These are phyloP conservation scores for Histomonas meleagridis DNA, from an alignment of 208 protist genomes.

Conservation along the genomic window DNA sequence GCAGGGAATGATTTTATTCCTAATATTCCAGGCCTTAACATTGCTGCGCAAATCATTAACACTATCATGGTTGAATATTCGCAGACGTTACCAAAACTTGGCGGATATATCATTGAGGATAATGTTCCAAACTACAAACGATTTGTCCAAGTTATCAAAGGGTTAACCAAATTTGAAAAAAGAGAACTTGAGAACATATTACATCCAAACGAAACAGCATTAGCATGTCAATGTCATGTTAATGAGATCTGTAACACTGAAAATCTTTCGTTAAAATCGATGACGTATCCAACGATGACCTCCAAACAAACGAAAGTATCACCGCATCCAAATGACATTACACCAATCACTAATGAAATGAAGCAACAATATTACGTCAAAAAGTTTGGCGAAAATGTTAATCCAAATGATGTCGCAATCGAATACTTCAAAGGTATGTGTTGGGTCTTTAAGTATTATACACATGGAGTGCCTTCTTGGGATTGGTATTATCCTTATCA, in stretches of 20 bases:
- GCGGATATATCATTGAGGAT: constrained; percentile 61
- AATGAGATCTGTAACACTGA: background rate
- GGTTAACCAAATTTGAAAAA: background rate
- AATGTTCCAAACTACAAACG: background rate
- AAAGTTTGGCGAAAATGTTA: background rate
- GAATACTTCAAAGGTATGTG: constrained; percentile 80
- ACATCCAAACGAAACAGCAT: background rate
- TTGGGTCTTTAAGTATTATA: constrained; percentile 99
- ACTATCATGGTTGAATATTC: constrained; percentile 69
- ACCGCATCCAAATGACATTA: background rate
- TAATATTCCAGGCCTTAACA: constrained; percentile 74
- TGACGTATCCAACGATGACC: background rate
- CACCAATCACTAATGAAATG: background rate
- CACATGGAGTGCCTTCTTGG: constrained; percentile 83
- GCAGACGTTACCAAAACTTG: constrained; percentile 58
- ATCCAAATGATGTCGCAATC: background rate
- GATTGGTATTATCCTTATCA: constrained; percentile 91
- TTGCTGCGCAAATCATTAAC: constrained; percentile 74
- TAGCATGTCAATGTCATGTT: background rate
- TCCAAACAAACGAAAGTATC: background rate
- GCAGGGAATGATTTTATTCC: constrained; percentile 97
- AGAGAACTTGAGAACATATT: background rate
- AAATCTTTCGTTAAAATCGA: background rate
- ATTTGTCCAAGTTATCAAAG: background rate
- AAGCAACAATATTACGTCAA: background rate